phyloP scores from a whole-genome alignment of 371 early-diverging fungal genomes.

The Mucor piriformis region DNA sequence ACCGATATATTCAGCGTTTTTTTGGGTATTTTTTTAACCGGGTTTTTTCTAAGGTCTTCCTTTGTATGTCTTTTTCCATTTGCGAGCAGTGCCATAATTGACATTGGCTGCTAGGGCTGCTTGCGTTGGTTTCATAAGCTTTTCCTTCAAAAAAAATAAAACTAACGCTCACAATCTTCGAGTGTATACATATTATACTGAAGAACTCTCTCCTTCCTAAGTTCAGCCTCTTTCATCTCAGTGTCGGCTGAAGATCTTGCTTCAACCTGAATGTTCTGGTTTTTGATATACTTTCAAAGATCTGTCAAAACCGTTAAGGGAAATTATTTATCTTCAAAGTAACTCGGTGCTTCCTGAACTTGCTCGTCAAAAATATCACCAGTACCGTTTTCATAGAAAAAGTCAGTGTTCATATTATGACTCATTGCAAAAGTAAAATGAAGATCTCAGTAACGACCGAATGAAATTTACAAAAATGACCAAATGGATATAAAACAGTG shows the following conservation, averaged over 20 bases:
- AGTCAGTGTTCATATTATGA: constrained; percentile 17
- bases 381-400: constrained; percentile 21
- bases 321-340: constrained; percentile 18
- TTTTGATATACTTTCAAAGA: constrained; percentile 25
- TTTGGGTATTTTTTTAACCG: constrained; percentile 19
- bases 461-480: constrained; percentile 5
- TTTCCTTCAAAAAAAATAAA: constrained; percentile 22
- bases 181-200: constrained; percentile 19
- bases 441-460: constrained; percentile 5
- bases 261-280: constrained; percentile 16
- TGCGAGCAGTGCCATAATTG: constrained; percentile 21
- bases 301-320: constrained; percentile 20
- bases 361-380: constrained; percentile 16
- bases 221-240: constrained; percentile 20
- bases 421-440: constrained; percentile 8
- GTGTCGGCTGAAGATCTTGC: constrained; percentile 13
- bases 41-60: constrained; percentile 21
- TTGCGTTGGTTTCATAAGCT: constrained; percentile 19
- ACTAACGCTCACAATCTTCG: constrained; percentile 19
- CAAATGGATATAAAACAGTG: constrained; percentile 3
- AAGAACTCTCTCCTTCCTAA: constrained; percentile 19
- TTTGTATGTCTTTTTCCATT: constrained; percentile 20
- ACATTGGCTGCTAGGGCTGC: constrained; percentile 20
- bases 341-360: constrained; percentile 15
- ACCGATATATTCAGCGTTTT: constrained; percentile 19